These are phyloP conservation scores for Nakazawaea pomicola DNA, from an alignment of 805 yeast species.

Conservation along the genomic window DNA sequence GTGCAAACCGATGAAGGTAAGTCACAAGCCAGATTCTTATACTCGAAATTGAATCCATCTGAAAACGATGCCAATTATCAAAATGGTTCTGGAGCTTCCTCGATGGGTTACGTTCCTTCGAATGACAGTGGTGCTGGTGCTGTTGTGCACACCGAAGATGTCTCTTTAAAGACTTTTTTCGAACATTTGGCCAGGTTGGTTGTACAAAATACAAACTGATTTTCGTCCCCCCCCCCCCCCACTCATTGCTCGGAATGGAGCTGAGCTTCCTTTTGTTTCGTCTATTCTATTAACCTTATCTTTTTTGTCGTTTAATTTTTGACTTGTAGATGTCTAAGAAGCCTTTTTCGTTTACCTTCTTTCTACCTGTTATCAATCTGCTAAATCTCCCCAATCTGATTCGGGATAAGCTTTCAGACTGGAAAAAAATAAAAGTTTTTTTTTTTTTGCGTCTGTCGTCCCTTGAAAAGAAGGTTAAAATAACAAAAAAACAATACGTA, in stretches of 20 bases:
- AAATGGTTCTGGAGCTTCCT: slow-evolving; percentile 39
- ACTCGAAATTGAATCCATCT: slow-evolving; percentile 92
- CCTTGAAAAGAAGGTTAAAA: background rate
- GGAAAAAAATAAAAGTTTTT: too few species aligned
- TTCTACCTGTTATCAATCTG: background rate
- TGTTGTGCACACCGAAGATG: slow-evolving; percentile 94
- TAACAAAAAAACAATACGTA: background rate
- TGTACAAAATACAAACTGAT: slow-evolving; percentile 37
- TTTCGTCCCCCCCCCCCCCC: too few species aligned
- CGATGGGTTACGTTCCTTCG: slow-evolving; percentile 39
- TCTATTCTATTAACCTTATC: background rate
- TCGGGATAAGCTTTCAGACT: too few species aligned
- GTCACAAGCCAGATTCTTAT: slow-evolving; percentile 94
- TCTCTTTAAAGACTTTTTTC: slow-evolving; percentile 92
- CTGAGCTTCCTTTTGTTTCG: too few species aligned
- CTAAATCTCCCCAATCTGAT: too few species aligned
- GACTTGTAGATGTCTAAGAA: too few species aligned
- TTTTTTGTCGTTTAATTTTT: background rate
- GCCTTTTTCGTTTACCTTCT: too few species aligned
- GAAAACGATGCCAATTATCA: slow-evolving; percentile 52
- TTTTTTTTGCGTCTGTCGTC: background rate
- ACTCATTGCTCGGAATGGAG: background rate
- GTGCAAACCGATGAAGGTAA: slow-evolving; percentile 98
- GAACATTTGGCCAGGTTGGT: slow-evolving; percentile 88
- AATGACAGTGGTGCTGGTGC: slow-evolving; percentile 43